These are phyloP conservation scores for Colletotrichum plurivorum DNA, from an alignment of 2,329 filamentous ascomycete species.

Conservation along the genomic window DNA sequence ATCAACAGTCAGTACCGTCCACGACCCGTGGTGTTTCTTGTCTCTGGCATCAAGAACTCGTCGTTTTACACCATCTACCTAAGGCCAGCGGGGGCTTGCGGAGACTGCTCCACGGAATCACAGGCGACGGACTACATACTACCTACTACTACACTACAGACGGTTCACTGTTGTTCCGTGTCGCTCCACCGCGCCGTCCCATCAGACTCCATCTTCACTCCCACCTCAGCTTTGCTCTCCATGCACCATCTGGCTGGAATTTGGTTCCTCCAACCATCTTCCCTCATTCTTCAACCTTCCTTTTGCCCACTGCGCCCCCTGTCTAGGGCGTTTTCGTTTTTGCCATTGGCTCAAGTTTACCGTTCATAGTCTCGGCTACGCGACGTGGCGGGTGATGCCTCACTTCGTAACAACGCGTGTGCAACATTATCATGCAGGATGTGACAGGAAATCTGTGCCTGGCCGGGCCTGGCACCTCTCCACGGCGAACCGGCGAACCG, in stretches of 20 bases:
- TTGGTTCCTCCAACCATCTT: slow-evolving; percentile 32
- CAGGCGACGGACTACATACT: too few species aligned
- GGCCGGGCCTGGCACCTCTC: slow-evolving; percentile 8
- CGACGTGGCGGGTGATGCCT: slow-evolving; percentile 1
- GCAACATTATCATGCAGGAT: slow-evolving; percentile 5
- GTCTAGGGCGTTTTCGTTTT: neutral
- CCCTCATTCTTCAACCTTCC: slow-evolving; percentile 3
- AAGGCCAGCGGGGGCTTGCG: too few species aligned
- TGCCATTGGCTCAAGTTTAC: neutral
- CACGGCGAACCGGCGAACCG: slow-evolving; percentile 27
- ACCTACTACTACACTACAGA: too few species aligned
- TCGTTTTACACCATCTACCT: too few species aligned
- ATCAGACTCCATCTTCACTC: slow-evolving; percentile 21
- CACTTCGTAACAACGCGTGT: neutral
- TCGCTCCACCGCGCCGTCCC: slow-evolving; percentile 15
- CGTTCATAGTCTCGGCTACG: slow-evolving; percentile 1
- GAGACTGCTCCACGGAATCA: too few species aligned
- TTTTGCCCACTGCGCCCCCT: neutral
- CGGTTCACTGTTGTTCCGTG: too few species aligned
- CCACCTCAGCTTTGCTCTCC: slow-evolving; percentile 4
- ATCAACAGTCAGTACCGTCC: too few species aligned
- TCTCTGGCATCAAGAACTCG: too few species aligned
- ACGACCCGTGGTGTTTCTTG: too few species aligned
- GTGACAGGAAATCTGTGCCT: slow-evolving; percentile 9
- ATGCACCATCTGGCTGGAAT: slow-evolving; percentile 11